Evolutionary conservation across 371 early-diverging fungal species (phyloP).

Genomic region (Lichtheimia corymbifera): DNA sequence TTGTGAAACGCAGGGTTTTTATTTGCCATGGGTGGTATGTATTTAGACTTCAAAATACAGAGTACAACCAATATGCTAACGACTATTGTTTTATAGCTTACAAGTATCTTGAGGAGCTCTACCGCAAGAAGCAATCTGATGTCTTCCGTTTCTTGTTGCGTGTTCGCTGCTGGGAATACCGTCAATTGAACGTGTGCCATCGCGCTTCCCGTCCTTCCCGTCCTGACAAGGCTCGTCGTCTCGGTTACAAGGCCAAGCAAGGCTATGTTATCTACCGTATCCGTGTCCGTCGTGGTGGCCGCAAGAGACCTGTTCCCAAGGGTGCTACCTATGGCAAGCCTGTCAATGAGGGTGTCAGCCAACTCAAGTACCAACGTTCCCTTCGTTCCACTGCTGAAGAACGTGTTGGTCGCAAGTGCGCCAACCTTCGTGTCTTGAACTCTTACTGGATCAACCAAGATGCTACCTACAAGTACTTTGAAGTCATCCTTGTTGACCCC

Average conservation of each 20-base stretch:
- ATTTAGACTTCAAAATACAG: not conserved
- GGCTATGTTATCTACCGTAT: constrained; percentile 98
- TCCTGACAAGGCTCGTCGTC: constrained; percentile 98
- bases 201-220: constrained; percentile 98
- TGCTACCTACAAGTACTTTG: constrained; percentile 98
- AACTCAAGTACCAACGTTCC: constrained; percentile 96
- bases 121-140: constrained; percentile 99
- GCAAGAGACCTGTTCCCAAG: constrained; percentile 95
- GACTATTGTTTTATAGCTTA: constrained; percentile 53
- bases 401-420: constrained; percentile 95
- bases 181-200: constrained; percentile 97
- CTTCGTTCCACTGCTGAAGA: constrained; percentile 95
- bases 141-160: constrained; percentile 98
- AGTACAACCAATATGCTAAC: not conserved
- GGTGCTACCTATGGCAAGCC: constrained; percentile 99
- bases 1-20: constrained; percentile 1
- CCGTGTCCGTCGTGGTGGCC: constrained; percentile 98
- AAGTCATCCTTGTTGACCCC: constrained; percentile 99
- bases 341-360: constrained; percentile 95
- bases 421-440: constrained; percentile 96
- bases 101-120: constrained; percentile 97
- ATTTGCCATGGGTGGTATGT: constrained; percentile 29
- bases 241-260: constrained; percentile 99
- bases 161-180: constrained; percentile 98
- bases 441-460: constrained; percentile 99